Conservation (phyloP, 495 filamentous ascomycete species). For the Corynascus novoguineensis region DNA sequence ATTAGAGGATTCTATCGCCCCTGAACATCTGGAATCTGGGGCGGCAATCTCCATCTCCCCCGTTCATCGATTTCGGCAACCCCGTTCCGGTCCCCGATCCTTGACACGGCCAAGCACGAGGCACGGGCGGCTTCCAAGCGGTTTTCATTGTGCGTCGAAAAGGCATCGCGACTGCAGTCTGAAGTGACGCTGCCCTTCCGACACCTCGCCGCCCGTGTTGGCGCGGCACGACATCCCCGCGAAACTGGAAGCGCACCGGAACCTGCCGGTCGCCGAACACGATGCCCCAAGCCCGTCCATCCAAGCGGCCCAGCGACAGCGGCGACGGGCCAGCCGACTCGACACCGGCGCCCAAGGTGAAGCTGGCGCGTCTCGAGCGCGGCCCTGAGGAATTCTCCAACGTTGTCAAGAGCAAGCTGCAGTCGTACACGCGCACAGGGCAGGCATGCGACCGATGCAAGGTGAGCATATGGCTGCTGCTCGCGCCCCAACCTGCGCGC, state of each 20-base stretch:
- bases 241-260: constrained; percentile 6
- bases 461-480: constrained; percentile 29
- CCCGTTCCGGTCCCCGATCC: constrained; percentile 13
- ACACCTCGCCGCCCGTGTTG: constrained; percentile 19
- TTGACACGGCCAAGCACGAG: neutral
- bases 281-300: constrained; percentile 30
- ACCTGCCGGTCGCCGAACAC: constrained; percentile 13
- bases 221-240: constrained; percentile 17
- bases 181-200: constrained; percentile 1
- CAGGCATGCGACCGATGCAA: constrained; percentile 92
- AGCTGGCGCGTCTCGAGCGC: constrained; percentile 45
- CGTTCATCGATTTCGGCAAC: constrained; percentile 20
- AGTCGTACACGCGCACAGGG: constrained; percentile 63
- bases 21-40: constrained; percentile 9
- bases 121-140: neutral
- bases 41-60: constrained; percentile 27
- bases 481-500: neutral
- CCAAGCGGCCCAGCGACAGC: constrained; percentile 41
- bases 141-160: neutral
- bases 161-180: constrained; percentile 7
- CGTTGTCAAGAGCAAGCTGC: constrained; percentile 58
- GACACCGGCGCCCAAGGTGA: constrained; percentile 34
- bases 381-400: constrained; percentile 59
- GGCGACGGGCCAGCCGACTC: constrained; percentile 26
- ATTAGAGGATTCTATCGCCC: constrained; percentile 3